A percentile compares a stretch with the other conserved stretches of the same genome.
phyloP scores from a whole-genome alignment of 2,329 filamentous ascomycete species.

The Fusarium acutatum region DNA sequence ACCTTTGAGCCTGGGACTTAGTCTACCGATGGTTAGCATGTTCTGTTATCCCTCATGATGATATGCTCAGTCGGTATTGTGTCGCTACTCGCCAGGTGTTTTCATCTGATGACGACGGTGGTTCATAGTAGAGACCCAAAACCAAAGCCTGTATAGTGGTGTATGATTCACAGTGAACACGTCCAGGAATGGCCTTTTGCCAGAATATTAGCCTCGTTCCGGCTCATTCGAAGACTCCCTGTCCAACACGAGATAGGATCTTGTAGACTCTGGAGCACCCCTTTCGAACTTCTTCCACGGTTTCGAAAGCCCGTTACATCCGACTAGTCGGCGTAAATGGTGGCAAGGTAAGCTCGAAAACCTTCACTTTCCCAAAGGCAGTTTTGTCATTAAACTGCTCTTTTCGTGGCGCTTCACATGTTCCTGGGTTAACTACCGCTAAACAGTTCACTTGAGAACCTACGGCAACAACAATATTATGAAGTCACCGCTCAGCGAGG shows the following conservation, averaged over 20 bases:
- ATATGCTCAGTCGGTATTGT: background rate
- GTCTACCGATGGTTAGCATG: background rate
- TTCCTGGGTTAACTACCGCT: background rate
- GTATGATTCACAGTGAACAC: background rate
- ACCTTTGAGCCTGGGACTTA: background rate
- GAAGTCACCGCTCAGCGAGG: background rate
- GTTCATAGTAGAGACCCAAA: background rate
- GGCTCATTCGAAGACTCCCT: background rate
- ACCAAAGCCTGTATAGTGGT: background rate
- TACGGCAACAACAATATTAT: background rate
- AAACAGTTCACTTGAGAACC: background rate
- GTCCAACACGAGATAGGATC: background rate
- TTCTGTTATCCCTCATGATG: too few species aligned
- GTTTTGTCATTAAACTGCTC: background rate
- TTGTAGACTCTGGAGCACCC: background rate
- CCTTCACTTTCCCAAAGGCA: background rate
- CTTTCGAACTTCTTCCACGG: background rate
- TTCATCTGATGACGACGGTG: background rate
- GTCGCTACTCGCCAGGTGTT: background rate
- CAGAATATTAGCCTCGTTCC: background rate
- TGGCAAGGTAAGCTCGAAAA: background rate
- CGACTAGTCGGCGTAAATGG: background rate
- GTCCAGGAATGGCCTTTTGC: too few species aligned
- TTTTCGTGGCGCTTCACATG: background rate
- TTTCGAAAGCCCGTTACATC: background rate